These are phyloP conservation scores for Syncephalastrum contaminatum DNA, from an alignment of 371 early-diverging fungal species.

Conservation along the genomic window DNA sequence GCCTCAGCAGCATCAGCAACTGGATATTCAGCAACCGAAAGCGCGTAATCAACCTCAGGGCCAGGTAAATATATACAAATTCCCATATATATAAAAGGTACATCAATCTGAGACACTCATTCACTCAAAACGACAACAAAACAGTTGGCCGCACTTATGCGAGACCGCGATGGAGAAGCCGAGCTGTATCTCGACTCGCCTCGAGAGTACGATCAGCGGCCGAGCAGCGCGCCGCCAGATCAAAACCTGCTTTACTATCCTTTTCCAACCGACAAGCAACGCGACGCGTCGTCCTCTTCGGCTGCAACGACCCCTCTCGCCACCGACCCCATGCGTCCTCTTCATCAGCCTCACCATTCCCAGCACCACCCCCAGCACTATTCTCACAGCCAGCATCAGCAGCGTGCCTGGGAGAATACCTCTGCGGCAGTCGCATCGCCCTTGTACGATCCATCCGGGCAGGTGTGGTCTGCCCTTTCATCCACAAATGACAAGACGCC, in stretches of 20 bases:
- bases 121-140: too few relatives aligned
- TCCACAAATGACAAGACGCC: conserved; percentile 7
- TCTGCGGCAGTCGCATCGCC: conserved; percentile 4
- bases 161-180: conserved; percentile 17
- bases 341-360: background rate
- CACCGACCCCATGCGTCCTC: too few relatives aligned
- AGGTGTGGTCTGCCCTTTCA: conserved; percentile 1
- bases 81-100: too few relatives aligned
- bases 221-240: conserved; percentile 22
- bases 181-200: conserved; percentile 14
- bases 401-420: conserved; percentile 4
- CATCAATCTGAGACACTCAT: background rate
- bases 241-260: conserved; percentile 12
- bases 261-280: conserved; percentile 1
- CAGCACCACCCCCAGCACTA: background rate
- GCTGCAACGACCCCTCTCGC: too few relatives aligned
- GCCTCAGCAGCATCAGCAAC: conserved; percentile 9
- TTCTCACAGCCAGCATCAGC: background rate
- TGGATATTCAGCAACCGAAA: conserved; percentile 25
- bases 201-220: conserved; percentile 12
- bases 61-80: conserved; percentile 17
- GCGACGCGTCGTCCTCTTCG: background rate
- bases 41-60: conserved; percentile 29
- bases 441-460: conserved; percentile 9
- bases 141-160: conserved; percentile 24